These are phyloP conservation scores for Colletotrichum gigasporum DNA, from an alignment of 2,329 filamentous ascomycete species.

Conservation along the genomic window DNA sequence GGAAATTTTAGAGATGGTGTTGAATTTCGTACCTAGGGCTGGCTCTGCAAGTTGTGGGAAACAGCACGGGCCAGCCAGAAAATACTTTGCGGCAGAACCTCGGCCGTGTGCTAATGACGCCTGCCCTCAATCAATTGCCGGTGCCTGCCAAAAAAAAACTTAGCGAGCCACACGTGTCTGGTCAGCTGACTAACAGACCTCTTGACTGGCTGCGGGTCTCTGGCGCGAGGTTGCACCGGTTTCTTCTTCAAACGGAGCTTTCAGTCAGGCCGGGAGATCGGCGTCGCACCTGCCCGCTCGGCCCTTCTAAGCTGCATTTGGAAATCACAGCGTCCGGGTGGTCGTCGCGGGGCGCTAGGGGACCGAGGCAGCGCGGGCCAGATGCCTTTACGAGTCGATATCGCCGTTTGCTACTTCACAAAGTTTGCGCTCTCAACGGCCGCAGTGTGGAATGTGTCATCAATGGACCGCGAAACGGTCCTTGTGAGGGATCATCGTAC, in stretches of 20 bases:
- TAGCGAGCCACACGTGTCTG: neutral
- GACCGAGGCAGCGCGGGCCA: slow-evolving; percentile 24
- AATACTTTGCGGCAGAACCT: slow-evolving; percentile 26
- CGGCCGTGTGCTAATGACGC: neutral
- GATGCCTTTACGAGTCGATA: slow-evolving; percentile 23
- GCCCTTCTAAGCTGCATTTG: slow-evolving; percentile 17
- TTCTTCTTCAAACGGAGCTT: slow-evolving; percentile 14
- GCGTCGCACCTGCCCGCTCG: slow-evolving; percentile 27
- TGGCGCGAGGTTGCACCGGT: slow-evolving; percentile 6
- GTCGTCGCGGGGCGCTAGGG: slow-evolving; percentile 10
- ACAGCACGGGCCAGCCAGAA: slow-evolving; percentile 25
- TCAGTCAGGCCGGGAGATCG: slow-evolving; percentile 24
- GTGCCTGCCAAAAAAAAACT: no score
- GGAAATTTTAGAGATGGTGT: slow-evolving; percentile 44
- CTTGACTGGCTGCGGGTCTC: neutral
- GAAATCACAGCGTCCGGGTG: slow-evolving; percentile 23
- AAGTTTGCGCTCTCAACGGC: slow-evolving; percentile 19
- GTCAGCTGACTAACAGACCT: neutral
- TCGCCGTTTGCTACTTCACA: slow-evolving; percentile 24
- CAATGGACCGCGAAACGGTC: slow-evolving; percentile 22
- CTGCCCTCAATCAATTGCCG: slow-evolving; percentile 1
- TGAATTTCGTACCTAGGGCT: slow-evolving; percentile 45
- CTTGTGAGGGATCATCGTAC: slow-evolving; percentile 2
- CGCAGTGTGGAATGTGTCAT: slow-evolving; percentile 14
- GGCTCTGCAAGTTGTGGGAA: slow-evolving; percentile 30